Evolutionary conservation across 371 early-diverging fungal genomes (phyloP), one percentile per base, ranked within the genome.

Genomic region (Mortierella sp.): DNA sequence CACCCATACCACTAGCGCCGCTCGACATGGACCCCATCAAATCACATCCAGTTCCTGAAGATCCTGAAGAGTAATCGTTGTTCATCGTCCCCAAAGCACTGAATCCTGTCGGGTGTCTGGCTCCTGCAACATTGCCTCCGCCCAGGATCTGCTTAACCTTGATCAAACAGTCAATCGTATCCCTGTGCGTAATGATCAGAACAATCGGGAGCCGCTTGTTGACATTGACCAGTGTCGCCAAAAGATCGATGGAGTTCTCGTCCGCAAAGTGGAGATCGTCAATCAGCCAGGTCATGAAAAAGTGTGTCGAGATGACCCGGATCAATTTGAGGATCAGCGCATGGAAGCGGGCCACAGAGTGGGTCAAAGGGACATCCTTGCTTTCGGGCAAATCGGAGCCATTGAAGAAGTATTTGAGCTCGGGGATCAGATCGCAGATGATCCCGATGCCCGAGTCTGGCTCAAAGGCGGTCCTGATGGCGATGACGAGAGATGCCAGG

Each of bases 251-350:
- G 47, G 86, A 82, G 57, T 82, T 86, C 38, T 82, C 82, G 34
- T 86, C 86, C 45, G 86, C 86, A 54, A 74, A 80, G 44, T 86
- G 80, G 26, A 86, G 65, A 31, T 86, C 86, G 73, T 86, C 86
- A 52, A 86, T 86, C 24, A 86, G 71, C 86, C 86, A 86, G 31
- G 86, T 86, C 86, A 86, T 86, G 54, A 86, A 86, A 38, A 86
- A 86, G 44, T 86, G 86, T 16, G 86, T 86, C 13, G 86, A 86
- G 42, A 86, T 86, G 55, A 86, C 86, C 26, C 86, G 82, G 19
- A 86, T 82, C 73, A 86, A 38, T 26, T 82, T 82, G 38, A 86
- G 70, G 38, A 86, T 86, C 70, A 86, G 63, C 0, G 80, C 75
- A 68, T 86, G 86, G 73, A 86, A 86, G 2, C 86, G 82, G 10